Conservation (phyloP, 805 yeast genomes). For the Schwanniomyces vanrijiae region DNA sequence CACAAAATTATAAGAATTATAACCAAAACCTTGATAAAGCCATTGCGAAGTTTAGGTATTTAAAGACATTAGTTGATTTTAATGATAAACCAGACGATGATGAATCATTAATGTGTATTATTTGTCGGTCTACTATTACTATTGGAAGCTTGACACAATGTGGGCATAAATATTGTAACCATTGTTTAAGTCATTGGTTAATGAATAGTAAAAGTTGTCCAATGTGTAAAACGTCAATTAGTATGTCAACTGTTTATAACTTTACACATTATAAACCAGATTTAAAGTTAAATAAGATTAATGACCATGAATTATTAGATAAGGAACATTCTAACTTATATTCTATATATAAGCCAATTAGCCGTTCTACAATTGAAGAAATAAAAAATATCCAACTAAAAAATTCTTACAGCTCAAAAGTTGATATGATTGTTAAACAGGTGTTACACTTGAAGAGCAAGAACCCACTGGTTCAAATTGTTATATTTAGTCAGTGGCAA, state of each 20-base stretch:
- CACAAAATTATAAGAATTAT: background rate
- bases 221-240: slow-evolving; percentile 64
- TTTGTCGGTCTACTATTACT: slow-evolving; percentile 70
- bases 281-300: slow-evolving; percentile 47
- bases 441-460: slow-evolving; percentile 58
- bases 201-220: slow-evolving; percentile 65
- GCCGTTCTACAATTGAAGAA: slow-evolving; percentile 39
- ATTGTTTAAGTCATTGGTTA: slow-evolving; percentile 78
- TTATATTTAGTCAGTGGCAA: slow-evolving; percentile 88
- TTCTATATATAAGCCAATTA: slow-evolving; percentile 48
- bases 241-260: slow-evolving; percentile 56
- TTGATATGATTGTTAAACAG: slow-evolving; percentile 78
- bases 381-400: slow-evolving; percentile 38
- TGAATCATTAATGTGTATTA: slow-evolving; percentile 61
- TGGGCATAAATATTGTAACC: slow-evolving; percentile 89
- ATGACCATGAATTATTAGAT: slow-evolving; percentile 14
- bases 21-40: slow-evolving; percentile 23
- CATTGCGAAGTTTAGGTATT: slow-evolving; percentile 35
- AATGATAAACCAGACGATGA: slow-evolving; percentile 10
- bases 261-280: slow-evolving; percentile 62
- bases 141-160: slow-evolving; percentile 83
- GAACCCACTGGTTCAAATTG: slow-evolving; percentile 70
- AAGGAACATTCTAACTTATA: slow-evolving; percentile 17
- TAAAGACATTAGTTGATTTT: slow-evolving; percentile 22
- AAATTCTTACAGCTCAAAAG: slow-evolving; percentile 73